Evolutionary conservation across 331 rosid genomes (phyloP), one percentile per base, ranked within the genome.

Genomic region (Pyrus hybrid): DNA sequence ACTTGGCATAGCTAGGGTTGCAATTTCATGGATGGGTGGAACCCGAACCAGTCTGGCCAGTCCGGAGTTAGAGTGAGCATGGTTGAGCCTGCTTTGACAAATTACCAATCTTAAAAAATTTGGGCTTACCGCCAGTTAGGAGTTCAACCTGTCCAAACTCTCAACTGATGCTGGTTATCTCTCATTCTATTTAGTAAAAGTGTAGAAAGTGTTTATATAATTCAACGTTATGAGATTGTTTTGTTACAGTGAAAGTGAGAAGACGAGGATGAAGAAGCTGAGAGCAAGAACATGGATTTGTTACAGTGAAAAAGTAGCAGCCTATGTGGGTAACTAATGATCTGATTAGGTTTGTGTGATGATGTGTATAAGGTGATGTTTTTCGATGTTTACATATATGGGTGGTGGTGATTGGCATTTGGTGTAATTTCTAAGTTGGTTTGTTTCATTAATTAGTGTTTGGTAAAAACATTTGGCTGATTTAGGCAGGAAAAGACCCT

Each of bases 241-340:
- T 28, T 57, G 20, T 73, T 70, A 33, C 21, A 74, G 83, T 13
- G 89, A 86, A 54, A 86, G 89, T 71, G 89, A 86, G 73, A 80
- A 74, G 79, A 5, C 81, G 85, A 86, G 89, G 85, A 75, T 86
- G 89, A 86, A 83, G 84, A 86, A 81, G 80, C 80, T 93, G 83
- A 96, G 87, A 91, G 96, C 83, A 93, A 91, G 96, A 88, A 91
- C 89, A 70, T 91, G 71, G 93, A 91, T 73, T 87, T 92, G 49
- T 16, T 91, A 84, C 88, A 91, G 70, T 86, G 84, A 85, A 51
- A 51, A 32, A 9, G 16, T 28, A 58, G 72, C 63, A 70, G 80
- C 78, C 75, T 73, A n/a, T 72, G 12, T 21, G 21, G n/a, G 57
- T 51, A 51, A 51, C 57, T 73, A 88, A 80, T 76, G 81, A 81